These are phyloP conservation scores for Serendipita sp. DNA, from an alignment of 768 basidiomycete species.

Conservation along the genomic window DNA sequence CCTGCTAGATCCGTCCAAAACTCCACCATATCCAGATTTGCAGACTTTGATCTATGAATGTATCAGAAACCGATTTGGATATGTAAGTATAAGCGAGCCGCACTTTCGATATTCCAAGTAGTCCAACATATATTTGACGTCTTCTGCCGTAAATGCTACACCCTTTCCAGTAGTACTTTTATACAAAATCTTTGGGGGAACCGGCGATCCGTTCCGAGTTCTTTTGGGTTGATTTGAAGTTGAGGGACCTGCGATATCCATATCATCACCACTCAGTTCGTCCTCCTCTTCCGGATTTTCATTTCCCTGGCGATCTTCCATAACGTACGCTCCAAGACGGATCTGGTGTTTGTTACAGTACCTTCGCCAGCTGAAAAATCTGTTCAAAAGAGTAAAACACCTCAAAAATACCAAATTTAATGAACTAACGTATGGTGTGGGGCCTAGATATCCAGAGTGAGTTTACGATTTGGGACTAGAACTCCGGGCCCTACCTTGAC, in stretches of 20 bases:
- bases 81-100: neutral
- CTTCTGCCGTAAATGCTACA: constrained; percentile 74
- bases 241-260: neutral
- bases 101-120: constrained; percentile 67
- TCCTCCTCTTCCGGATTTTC: constrained; percentile 26
- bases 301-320: constrained; percentile 42
- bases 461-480: neutral
- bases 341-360: constrained; percentile 91
- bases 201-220: constrained; percentile 41
- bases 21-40: constrained; percentile 45
- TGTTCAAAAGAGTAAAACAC: constrained; percentile 15
- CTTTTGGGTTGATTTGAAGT: neutral
- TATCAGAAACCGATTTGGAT: neutral
- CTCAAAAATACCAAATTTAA: neutral
- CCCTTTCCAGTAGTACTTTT: constrained; percentile 82
- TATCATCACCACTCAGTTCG: constrained; percentile 10
- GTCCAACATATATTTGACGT: constrained; percentile 56
- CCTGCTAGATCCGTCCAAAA: constrained; percentile 66
- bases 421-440: constrained; percentile 68
- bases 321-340: constrained; percentile 67
- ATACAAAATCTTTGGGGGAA: constrained; percentile 61
- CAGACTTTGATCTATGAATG: constrained; percentile 15
- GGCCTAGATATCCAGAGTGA: constrained; percentile 29
- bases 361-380: constrained; percentile 80
- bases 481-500: constrained; percentile 38